phyloP scores from a whole-genome alignment of 371 early-diverging fungal genomes.

The Syncephalastrum contaminatum region DNA sequence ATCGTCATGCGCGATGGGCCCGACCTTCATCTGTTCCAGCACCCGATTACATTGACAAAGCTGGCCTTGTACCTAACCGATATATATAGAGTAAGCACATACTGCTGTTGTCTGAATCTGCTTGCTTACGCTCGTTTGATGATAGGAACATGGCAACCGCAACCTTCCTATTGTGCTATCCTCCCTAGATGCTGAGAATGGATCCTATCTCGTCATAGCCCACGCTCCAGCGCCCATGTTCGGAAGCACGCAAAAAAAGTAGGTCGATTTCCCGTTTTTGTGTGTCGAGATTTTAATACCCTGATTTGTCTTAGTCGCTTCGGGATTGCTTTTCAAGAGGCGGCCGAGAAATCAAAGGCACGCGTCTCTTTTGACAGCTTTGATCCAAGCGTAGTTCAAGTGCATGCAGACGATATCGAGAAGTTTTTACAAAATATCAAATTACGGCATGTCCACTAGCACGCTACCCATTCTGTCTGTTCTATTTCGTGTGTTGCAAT shows the following conservation, averaged over 20 bases:
- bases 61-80: constrained; percentile 79
- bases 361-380: constrained; percentile 65
- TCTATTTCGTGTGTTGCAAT: no score
- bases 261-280: constrained; percentile 21
- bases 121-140: neutral
- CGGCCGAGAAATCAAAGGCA: constrained; percentile 58
- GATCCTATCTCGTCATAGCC: constrained; percentile 71
- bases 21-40: constrained; percentile 55
- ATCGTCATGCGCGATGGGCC: constrained; percentile 64
- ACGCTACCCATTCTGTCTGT: neutral
- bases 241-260: constrained; percentile 69
- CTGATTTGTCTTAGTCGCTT: constrained; percentile 50
- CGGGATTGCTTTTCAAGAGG: constrained; percentile 68
- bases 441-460: constrained; percentile 22
- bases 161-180: constrained; percentile 68
- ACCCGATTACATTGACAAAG: constrained; percentile 64
- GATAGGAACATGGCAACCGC: constrained; percentile 53
- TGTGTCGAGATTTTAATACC: neutral
- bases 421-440: constrained; percentile 46
- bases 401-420: constrained; percentile 61
- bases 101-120: neutral
- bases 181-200: constrained; percentile 57
- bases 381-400: constrained; percentile 65
- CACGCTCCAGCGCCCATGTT: constrained; percentile 56
- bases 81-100: constrained; percentile 62